These are phyloP conservation scores for Colletotrichum euphorbiae DNA, from an alignment of 2,329 filamentous ascomycete species.

Conservation along the genomic window DNA sequence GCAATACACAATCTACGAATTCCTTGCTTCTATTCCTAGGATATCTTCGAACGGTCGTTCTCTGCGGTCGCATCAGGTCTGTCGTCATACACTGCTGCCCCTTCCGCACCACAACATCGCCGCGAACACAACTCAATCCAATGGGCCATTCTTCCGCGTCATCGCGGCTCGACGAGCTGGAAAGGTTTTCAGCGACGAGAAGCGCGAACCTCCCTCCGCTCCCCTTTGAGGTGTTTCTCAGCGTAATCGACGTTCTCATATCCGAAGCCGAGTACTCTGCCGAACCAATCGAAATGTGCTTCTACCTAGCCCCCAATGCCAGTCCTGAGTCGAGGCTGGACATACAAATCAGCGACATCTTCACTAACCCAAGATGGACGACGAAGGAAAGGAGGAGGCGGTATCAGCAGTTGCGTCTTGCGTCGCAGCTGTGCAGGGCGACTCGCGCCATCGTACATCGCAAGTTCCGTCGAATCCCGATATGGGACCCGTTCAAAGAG, in stretches of 20 bases:
- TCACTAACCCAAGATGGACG: background rate
- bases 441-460: background rate
- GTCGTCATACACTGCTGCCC: no score
- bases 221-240: slow-evolving; percentile 4
- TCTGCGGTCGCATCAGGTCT: no score
- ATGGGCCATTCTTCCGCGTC: no score
- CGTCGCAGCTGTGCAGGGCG: background rate
- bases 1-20: no score
- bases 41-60: no score
- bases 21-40: no score
- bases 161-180: background rate
- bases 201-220: background rate
- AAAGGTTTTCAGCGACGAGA: background rate
- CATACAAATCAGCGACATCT: slow-evolving; percentile 9
- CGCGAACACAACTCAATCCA: no score
- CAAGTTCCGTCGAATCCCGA: background rate
- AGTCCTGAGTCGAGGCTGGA: background rate
- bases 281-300: background rate
- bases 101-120: no score
- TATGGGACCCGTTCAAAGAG: background rate
- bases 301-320: background rate
- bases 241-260: slow-evolving; percentile 1
- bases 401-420: background rate
- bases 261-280: background rate
- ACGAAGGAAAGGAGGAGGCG: background rate